Evolutionary conservation across 1,139 yeast species (phyloP), one percentile per base, ranked within the genome.

Genomic region (Candida neerlandica): DNA sequence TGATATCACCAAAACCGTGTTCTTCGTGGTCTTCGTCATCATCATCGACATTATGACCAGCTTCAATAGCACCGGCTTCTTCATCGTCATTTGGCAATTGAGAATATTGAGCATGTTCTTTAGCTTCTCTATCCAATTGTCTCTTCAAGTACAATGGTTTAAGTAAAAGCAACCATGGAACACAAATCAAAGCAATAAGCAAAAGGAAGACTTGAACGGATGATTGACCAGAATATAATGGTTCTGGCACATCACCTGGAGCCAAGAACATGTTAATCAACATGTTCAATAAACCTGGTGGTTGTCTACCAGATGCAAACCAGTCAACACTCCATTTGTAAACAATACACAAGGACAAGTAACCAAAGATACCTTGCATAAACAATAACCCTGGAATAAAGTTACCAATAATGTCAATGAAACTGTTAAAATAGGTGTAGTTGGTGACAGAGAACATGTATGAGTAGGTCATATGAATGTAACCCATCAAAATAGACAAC

Each of bases 361-460:
- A 87, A 21, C 96, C 96, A 63, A 88, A 87, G 48, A 88, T 87
- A 47, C 89, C 85, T 65, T 86, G 92, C 94, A 88, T 86, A 67
- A 88, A 88, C 50, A 87, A 71, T 51, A 87, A 73, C 35, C 95
- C 92, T 12, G 96, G 95, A 49, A 86, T 71, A 59, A 88, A 88
- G 65, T 87, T 88, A 55, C 95, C 95, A 50, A 86, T 63, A 43
- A 87, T 79, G 63, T 88, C 94, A 58, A 87, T 78, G 45, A 66
- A 62, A 47, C 89, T 84, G 32, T 80, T 67, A 64, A 78, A 85
- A 61, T 81, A 74, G 44, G 78, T 54, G 53, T 83, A 83, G 62
- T 88, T 88, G 47, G 83, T 85, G 52, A 84, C 75, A 4, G 94
- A 85, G 59, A 87, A 86, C 60, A 78, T 63, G 66, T 77, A 84